Evolutionary conservation across 352 stramenopile species (phyloP).

Genomic region (Pythium biforme): DNA sequence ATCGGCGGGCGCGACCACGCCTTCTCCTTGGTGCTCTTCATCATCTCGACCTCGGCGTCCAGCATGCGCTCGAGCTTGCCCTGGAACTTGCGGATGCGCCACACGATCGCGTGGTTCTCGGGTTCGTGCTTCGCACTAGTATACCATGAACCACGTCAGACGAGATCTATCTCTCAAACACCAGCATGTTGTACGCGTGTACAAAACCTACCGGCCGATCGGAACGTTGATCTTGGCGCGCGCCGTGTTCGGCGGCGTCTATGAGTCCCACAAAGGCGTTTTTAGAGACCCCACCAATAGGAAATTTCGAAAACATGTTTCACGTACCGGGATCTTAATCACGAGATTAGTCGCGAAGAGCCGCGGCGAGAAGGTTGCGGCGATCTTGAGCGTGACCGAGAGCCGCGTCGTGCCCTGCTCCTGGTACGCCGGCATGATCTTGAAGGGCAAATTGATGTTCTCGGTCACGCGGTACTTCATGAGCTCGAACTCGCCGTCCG

Average conservation of each 20-base stretch:
- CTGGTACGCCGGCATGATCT: constrained; percentile 96
- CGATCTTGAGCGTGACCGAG: constrained; percentile 82
- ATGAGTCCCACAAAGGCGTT: not conserved
- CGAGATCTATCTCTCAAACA: no score
- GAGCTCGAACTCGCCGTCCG: constrained; percentile 98
- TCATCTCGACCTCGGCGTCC: constrained; percentile 95
- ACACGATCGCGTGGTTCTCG: constrained; percentile 98
- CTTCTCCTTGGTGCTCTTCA: constrained; percentile 96
- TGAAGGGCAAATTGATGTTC: constrained; percentile 98
- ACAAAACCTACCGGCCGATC: constrained; percentile 68
- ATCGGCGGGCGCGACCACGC: constrained; percentile 96
- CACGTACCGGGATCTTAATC: constrained; percentile 91
- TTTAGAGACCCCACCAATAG: no score
- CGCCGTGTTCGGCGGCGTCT: constrained; percentile 95
- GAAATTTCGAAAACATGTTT: no score
- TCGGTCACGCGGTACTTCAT: constrained; percentile 98
- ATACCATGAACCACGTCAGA: not conserved
- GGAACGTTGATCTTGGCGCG: constrained; percentile 94
- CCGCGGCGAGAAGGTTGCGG: constrained; percentile 94
- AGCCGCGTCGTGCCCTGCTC: constrained; percentile 89
- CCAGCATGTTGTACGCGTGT: no score
- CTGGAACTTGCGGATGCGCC: constrained; percentile 96
- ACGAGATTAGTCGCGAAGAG: constrained; percentile 97
- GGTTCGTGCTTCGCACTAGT: constrained; percentile 95
- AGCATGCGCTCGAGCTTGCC: constrained; percentile 95